phyloP scores from a whole-genome alignment of 306 rosid species.

The Prunus mongolica region DNA sequence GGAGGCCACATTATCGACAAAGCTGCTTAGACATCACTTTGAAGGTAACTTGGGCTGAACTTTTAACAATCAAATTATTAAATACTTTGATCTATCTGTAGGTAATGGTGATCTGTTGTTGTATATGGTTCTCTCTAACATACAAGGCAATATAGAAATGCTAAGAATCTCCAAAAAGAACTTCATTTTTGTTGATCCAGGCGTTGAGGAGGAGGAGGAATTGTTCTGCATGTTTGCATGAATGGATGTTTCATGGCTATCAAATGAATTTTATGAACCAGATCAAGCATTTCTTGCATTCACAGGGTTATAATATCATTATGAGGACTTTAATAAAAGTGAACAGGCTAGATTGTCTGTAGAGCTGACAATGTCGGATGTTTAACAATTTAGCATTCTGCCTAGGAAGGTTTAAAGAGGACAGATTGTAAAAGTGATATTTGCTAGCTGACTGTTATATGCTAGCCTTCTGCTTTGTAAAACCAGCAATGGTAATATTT shows the following conservation, averaged over 20 bases:
- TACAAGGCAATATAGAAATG: not conserved
- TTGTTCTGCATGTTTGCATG: not conserved
- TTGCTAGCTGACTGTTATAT: not conserved
- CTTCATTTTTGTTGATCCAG: not conserved
- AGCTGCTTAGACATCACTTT: slow-evolving; percentile 78
- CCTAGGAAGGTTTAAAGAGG: not conserved
- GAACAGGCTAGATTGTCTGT: not conserved
- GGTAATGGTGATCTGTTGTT: slow-evolving; percentile 8
- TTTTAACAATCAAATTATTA: not conserved
- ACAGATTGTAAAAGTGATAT: too few relatives aligned
- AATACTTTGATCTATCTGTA: not conserved
- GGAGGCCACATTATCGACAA: slow-evolving; percentile 83
- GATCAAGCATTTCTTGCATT: not conserved
- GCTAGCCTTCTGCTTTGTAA: not conserved
- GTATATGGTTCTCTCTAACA: slow-evolving; percentile 9
- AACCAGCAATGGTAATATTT: not conserved
- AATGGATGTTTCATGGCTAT: not conserved
- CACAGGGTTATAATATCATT: not conserved
- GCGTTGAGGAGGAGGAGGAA: not conserved
- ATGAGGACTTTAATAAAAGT: not conserved
- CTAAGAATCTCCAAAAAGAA: not conserved
- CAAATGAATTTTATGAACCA: not conserved
- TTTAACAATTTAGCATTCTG: not conserved
- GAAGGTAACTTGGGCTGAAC: slow-evolving; percentile 48
- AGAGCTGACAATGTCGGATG: not conserved